Conservation (phyloP, 176 grass and related monocot genomes). For the Ampelocalamus luodianensis region DNA sequence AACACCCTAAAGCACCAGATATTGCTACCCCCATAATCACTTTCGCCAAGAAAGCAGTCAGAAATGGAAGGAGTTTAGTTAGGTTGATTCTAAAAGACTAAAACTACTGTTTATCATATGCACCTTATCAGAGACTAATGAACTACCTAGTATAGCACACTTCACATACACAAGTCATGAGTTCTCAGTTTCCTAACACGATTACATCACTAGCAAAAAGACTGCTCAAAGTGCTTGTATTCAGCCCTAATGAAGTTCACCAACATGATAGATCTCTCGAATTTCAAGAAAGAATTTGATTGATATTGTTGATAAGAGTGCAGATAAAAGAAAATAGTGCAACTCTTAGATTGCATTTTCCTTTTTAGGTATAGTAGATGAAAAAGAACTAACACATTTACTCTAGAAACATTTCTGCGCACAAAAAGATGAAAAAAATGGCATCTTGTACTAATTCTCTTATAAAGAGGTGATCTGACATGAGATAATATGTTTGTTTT, state of each 20-base stretch:
- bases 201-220: not conserved
- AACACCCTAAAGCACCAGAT: constrained; percentile 10
- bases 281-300: constrained; percentile 23
- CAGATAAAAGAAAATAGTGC: not conserved
- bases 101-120: not conserved
- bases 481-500: not conserved
- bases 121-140: constrained; percentile 1
- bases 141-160: not conserved
- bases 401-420: not conserved
- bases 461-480: constrained; percentile 2
- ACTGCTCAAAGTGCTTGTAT: constrained; percentile 3
- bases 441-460: not conserved
- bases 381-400: not conserved
- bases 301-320: constrained; percentile 10
- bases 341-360: not conserved
- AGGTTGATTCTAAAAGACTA: not conserved
- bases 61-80: not conserved
- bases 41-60: not conserved
- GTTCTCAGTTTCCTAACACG: not conserved
- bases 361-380: not conserved
- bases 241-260: not conserved
- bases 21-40: constrained; percentile 1
- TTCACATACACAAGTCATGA: not conserved
- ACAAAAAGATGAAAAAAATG: not conserved
- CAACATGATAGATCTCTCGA: not conserved